phyloP scores from a whole-genome alignment of 805 yeast species.

The Ogataea corticis region DNA sequence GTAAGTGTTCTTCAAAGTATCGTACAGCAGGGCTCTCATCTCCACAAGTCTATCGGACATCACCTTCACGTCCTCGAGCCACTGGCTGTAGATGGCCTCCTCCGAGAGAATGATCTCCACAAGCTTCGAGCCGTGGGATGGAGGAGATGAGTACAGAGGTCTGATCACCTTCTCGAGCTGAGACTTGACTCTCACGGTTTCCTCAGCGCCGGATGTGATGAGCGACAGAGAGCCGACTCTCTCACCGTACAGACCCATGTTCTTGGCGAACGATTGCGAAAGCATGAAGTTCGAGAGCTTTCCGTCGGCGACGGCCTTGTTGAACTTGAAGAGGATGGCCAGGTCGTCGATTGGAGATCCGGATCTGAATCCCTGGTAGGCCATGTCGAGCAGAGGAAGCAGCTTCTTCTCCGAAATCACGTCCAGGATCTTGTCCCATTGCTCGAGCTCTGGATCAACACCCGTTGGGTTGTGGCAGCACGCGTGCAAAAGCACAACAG shows the following conservation, averaged over 20 bases:
- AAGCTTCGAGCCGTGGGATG: conserved; percentile 89
- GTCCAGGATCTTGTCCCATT: conserved; percentile 77
- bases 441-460: conserved; percentile 78
- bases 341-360: conserved; percentile 78
- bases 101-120: conserved; percentile 74
- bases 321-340: conserved; percentile 44
- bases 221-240: conserved; percentile 83
- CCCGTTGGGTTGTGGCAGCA: conserved; percentile 99
- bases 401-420: conserved; percentile 57
- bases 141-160: conserved; percentile 90
- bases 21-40: conserved; percentile 67
- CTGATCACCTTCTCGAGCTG: conserved; percentile 79
- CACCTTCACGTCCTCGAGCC: conserved; percentile 77
- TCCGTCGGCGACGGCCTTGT: conserved; percentile 45
- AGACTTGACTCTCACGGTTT: conserved; percentile 53
- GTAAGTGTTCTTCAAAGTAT: conserved; percentile 51
- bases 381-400: conserved; percentile 87
- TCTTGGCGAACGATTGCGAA: conserved; percentile 93
- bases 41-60: conserved; percentile 79
- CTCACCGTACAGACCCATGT: conserved; percentile 95
- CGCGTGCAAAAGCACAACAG: conserved; percentile 80
- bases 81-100: conserved; percentile 59
- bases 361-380: conserved; percentile 93
- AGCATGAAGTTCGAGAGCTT: conserved; percentile 54
- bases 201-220: conserved; percentile 55